These are phyloP conservation scores for Hevea brasiliensis DNA, from an alignment of 345 rosid species.

Conservation along the genomic window DNA sequence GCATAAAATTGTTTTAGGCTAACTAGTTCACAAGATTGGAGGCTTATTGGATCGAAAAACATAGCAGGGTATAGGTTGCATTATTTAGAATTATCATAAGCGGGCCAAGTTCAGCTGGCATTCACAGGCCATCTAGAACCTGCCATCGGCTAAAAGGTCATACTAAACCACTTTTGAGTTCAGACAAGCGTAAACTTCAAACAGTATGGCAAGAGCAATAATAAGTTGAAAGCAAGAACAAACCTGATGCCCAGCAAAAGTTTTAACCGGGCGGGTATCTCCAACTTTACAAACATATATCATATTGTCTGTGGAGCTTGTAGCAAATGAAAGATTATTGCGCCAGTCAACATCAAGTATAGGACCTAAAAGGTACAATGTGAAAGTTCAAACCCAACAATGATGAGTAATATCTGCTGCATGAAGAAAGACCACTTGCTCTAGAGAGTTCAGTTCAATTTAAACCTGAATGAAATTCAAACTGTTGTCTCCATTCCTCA, in stretches of 20 bases:
- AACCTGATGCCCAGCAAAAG: constrained; percentile 95
- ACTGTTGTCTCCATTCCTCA: constrained; percentile 92
- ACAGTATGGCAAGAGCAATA: constrained; percentile 2
- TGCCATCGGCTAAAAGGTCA: background rate
- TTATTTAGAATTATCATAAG: background rate
- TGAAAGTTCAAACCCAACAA: constrained; percentile 11
- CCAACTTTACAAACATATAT: constrained; percentile 95
- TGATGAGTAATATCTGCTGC: background rate
- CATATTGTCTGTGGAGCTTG: constrained; percentile 92
- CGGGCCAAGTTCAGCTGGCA: background rate
- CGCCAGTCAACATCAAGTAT: constrained; percentile 99
- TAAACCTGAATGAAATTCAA: constrained; percentile 86
- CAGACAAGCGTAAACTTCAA: background rate
- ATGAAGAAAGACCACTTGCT: background rate
- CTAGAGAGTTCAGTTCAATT: background rate
- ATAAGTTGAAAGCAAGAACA: constrained; percentile 22
- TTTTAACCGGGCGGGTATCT: constrained; percentile 68
- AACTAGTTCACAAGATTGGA: background rate
- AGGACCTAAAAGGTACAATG: constrained; percentile 57
- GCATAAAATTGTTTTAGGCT: background rate
- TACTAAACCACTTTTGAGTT: background rate
- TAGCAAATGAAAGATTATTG: constrained; percentile 90
- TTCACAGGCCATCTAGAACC: background rate
- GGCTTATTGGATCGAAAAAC: background rate
- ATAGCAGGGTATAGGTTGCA: background rate